Evolutionary conservation across 2,329 filamentous ascomycete genomes (phyloP).

Genomic region (Ploettnerulaceae sp.): DNA sequence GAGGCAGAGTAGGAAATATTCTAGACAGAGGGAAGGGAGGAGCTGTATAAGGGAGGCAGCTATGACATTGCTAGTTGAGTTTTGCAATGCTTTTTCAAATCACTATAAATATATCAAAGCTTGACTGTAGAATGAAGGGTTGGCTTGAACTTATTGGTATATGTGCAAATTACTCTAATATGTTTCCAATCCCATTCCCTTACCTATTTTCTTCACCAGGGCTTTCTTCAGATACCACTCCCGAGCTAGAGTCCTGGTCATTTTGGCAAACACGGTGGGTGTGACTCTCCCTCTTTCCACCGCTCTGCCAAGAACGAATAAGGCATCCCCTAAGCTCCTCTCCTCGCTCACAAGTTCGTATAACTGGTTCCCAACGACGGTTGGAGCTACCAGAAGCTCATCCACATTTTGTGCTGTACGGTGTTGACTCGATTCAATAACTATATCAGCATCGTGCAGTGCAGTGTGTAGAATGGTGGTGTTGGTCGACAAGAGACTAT

Average conservation of each 20-base stretch:
- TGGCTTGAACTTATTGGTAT: conserved; percentile 1
- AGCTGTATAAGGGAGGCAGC: conserved; percentile 1
- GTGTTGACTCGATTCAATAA: conserved; percentile 67
- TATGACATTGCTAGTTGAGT: conserved; percentile 6
- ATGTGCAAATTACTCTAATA: conserved; percentile 13
- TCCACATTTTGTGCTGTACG: conserved; percentile 75
- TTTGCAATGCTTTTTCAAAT: background rate
- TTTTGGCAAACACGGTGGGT: conserved; percentile 71
- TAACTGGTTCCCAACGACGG: conserved; percentile 86
- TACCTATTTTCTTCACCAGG: conserved; percentile 69
- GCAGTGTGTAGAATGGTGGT: conserved; percentile 72
- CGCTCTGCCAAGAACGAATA: conserved; percentile 74
- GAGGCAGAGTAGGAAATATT: conserved; percentile 20
- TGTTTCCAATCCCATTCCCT: conserved; percentile 62
- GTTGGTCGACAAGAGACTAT: conserved; percentile 68
- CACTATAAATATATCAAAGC: conserved; percentile 4
- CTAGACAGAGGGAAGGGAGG: conserved; percentile 16
- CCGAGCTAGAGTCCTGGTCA: conserved; percentile 66
- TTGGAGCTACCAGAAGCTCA: conserved; percentile 87
- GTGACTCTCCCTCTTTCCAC: conserved; percentile 68
- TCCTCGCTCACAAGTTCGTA: conserved; percentile 89
- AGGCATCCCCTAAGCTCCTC: conserved; percentile 75
- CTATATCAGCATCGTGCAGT: conserved; percentile 70
- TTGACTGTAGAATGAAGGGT: background rate
- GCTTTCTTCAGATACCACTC: conserved; percentile 85